Conservation (phyloP, 768 basidiomycete species). For the Rhodotorula toruloides region DNA sequence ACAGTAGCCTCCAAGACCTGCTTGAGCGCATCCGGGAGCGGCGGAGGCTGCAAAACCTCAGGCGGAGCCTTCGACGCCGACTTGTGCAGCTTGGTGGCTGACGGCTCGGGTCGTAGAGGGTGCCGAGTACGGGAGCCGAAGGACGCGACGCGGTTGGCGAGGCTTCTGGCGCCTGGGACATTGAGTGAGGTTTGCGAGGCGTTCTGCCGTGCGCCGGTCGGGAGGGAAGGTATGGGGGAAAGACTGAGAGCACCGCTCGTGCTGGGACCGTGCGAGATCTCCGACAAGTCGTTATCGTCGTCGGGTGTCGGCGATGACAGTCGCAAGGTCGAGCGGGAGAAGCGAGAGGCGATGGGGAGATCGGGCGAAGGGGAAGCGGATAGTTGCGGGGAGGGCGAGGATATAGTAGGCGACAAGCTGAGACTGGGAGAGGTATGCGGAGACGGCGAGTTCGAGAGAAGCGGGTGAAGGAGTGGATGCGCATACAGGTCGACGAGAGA, state of each 20-base stretch:
- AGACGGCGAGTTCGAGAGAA: conserved; percentile 2
- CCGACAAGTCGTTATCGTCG: not conserved
- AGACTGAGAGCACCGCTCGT: not conserved
- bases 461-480: conserved; percentile 40
- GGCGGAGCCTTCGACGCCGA: conserved; percentile 48
- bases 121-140: conserved; percentile 2
- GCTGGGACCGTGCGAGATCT: not conserved
- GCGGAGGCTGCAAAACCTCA: conserved; percentile 59
- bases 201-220: not conserved
- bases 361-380: conserved; percentile 7
- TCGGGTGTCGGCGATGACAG: conserved; percentile 15
- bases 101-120: conserved; percentile 11
- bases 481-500: conserved; percentile 39
- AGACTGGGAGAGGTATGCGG: not conserved
- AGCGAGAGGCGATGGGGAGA: conserved; percentile 32
- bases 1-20: conserved; percentile 79
- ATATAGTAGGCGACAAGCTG: not conserved
- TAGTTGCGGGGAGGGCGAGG: not conserved
- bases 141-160: not conserved
- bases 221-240: not conserved
- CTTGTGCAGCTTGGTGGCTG: conserved; percentile 30
- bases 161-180: not conserved
- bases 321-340: conserved; percentile 13
- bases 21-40: conserved; percentile 79
- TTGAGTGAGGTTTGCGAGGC: not conserved